Percentiles rank a stretch among this genome's conserved stretches.
Evolutionary conservation across 352 stramenopile genomes (phyloP).

Genomic region (Phytophthora litchii): DNA sequence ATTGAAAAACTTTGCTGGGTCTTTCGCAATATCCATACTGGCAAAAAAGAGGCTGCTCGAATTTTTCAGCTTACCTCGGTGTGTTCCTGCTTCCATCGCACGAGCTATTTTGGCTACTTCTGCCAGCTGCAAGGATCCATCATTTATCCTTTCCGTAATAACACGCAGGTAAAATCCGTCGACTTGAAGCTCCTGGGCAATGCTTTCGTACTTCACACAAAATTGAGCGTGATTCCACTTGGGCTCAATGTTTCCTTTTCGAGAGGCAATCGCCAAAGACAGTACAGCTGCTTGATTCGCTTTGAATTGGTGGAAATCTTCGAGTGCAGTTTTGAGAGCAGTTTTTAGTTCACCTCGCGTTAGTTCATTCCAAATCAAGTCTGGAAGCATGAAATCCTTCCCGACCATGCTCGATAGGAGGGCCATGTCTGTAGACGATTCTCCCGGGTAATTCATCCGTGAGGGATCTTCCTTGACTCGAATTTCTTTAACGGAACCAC

Average conservation of each 20-base stretch:
- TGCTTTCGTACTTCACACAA: slow-evolving; percentile 61
- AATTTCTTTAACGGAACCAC: slow-evolving; percentile 25
- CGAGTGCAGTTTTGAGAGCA: slow-evolving; percentile 49
- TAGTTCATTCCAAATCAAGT: slow-evolving; percentile 80
- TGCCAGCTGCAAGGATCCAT: slow-evolving; percentile 67
- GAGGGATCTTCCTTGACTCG: slow-evolving; percentile 55
- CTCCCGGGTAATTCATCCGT: slow-evolving; percentile 74
- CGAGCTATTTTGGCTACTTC: slow-evolving; percentile 56
- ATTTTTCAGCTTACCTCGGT: slow-evolving; percentile 51
- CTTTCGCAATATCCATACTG: slow-evolving; percentile 68
- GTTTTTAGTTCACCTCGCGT: slow-evolving; percentile 61
- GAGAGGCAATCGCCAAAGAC: slow-evolving; percentile 31
- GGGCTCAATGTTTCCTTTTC: slow-evolving; percentile 22
- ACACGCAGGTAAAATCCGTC: slow-evolving; percentile 74
- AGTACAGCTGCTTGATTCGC: slow-evolving; percentile 26
- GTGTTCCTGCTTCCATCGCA: slow-evolving; percentile 42
- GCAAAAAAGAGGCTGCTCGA: slow-evolving; percentile 65
- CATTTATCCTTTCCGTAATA: slow-evolving; percentile 67
- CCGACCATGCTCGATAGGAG: slow-evolving; percentile 68
- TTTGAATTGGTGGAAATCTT: slow-evolving; percentile 62
- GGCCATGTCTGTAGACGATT: slow-evolving; percentile 71
- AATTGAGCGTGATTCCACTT: slow-evolving; percentile 83
- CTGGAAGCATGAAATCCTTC: slow-evolving; percentile 77
- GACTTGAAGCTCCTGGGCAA: slow-evolving; percentile 70
- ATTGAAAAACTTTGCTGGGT: slow-evolving; percentile 70